These are phyloP conservation scores for Neocallimastix lanati DNA, from an alignment of 192 early-diverging fungal species.

Conservation along the genomic window DNA sequence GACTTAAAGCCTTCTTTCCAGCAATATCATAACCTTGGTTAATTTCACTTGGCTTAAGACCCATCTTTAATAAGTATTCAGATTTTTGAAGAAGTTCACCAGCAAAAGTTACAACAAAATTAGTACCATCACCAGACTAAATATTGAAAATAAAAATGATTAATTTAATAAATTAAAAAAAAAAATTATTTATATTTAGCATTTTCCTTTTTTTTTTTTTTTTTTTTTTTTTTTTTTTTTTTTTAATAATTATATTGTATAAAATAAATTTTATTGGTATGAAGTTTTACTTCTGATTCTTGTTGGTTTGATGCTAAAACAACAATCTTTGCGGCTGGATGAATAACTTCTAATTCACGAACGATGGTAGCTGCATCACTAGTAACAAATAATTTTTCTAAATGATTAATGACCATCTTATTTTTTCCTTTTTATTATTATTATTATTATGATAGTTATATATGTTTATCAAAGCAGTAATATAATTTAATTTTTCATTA, in stretches of 20 bases:
- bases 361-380: conserved; percentile 97
- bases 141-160: no score
- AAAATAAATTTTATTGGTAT: no score
- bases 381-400: conserved; percentile 95
- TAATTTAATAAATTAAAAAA: no score
- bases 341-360: conserved; percentile 88
- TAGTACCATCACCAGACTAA: conserved; percentile 87
- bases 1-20: conserved; percentile 55
- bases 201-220: no score
- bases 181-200: no score
- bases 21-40: conserved; percentile 88
- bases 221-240: no score
- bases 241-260: no score
- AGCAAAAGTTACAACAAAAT: conserved; percentile 85
- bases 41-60: conserved; percentile 84
- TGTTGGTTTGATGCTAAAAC: conserved; percentile 95
- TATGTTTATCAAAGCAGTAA: no score
- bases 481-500: no score
- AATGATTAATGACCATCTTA: conserved; percentile 98
- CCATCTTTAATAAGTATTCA: conserved; percentile 81
- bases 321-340: conserved; percentile 88
- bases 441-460: no score
- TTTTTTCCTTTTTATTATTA: conserved; percentile 50
- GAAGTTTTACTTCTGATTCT: conserved; percentile 57
- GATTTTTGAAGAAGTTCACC: conserved; percentile 88